Evolutionary conservation across 805 yeast species (phyloP).

Genomic region (Ogataea saltuana): DNA sequence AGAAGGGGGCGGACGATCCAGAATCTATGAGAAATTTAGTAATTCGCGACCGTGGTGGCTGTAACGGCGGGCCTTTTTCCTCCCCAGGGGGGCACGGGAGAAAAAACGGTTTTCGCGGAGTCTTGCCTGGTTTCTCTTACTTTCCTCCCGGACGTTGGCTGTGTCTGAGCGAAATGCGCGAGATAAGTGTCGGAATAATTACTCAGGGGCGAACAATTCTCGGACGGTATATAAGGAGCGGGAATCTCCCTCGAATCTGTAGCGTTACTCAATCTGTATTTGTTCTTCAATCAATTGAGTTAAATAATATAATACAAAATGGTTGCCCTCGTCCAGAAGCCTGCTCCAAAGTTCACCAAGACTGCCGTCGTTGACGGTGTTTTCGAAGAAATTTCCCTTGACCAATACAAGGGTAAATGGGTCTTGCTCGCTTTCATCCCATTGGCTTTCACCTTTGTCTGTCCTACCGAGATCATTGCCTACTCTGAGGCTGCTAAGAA

Average conservation of each 20-base stretch:
- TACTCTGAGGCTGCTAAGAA: conserved; percentile 93
- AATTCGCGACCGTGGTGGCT: conserved; percentile 9
- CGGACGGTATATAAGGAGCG: conserved; percentile 9
- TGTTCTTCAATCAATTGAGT: too few species aligned
- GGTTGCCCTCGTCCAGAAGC: conserved; percentile 91
- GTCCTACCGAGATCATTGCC: conserved; percentile 99
- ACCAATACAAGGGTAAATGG: conserved; percentile 97
- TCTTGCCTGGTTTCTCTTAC: not conserved
- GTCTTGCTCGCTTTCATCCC: conserved; percentile 96
- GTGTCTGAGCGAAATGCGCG: too few species aligned
- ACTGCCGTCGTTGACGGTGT: conserved; percentile 97
- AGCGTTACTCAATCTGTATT: not conserved
- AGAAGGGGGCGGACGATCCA: too few species aligned
- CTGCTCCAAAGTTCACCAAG: conserved; percentile 95
- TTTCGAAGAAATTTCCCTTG: conserved; percentile 93
- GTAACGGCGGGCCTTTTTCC: not conserved
- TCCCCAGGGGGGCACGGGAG: not conserved
- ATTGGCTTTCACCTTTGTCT: conserved; percentile 98
- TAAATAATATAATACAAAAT: conserved; percentile 42
- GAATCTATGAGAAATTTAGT: conserved; percentile 18
- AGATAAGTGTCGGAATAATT: not conserved
- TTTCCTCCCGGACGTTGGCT: not conserved
- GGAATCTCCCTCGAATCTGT: conserved; percentile 7
- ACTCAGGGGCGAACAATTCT: too few species aligned
- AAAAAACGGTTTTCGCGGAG: conserved; percentile 1